Evolutionary conservation across 2,329 filamentous ascomycete genomes (phyloP).

Genomic region (Monosporascus sp.): DNA sequence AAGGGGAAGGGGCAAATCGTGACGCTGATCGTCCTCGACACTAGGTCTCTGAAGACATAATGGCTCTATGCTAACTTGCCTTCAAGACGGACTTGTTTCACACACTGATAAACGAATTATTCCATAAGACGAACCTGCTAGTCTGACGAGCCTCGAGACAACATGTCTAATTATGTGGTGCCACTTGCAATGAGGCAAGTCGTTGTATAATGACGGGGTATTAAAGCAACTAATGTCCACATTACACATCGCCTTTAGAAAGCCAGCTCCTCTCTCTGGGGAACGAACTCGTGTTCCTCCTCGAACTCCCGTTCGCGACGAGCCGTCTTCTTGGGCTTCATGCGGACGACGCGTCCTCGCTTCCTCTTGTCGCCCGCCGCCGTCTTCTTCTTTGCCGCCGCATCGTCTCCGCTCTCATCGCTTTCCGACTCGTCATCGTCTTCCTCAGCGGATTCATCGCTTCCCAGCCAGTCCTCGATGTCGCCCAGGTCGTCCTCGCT

Average conservation of each 20-base stretch:
- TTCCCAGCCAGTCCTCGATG: slow-evolving; percentile 89
- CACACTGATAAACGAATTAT: too few relatives aligned
- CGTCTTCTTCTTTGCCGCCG: slow-evolving; percentile 40
- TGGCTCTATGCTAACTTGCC: too few relatives aligned
- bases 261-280: slow-evolving; percentile 22
- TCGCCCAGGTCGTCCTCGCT: slow-evolving; percentile 74
- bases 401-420: slow-evolving; percentile 51
- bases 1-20: too few relatives aligned
- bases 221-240: too few relatives aligned
- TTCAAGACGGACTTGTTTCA: too few relatives aligned
- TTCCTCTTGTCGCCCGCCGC: slow-evolving; percentile 43
- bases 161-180: too few relatives aligned
- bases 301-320: slow-evolving; percentile 67
- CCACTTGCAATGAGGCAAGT: too few relatives aligned
- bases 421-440: slow-evolving; percentile 56
- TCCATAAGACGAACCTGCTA: too few relatives aligned
- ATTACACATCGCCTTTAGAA: slow-evolving; percentile 14
- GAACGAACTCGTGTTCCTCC: slow-evolving; percentile 62
- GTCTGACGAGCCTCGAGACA: too few relatives aligned
- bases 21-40: too few relatives aligned
- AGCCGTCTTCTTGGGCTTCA: slow-evolving; percentile 50
- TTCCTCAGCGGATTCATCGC: slow-evolving; percentile 54
- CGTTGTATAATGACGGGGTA: too few relatives aligned
- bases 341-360: slow-evolving; percentile 30
- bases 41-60: too few relatives aligned